phyloP scores from a whole-genome alignment of 1,139 yeast species.

The Candida frijolesensis region DNA sequence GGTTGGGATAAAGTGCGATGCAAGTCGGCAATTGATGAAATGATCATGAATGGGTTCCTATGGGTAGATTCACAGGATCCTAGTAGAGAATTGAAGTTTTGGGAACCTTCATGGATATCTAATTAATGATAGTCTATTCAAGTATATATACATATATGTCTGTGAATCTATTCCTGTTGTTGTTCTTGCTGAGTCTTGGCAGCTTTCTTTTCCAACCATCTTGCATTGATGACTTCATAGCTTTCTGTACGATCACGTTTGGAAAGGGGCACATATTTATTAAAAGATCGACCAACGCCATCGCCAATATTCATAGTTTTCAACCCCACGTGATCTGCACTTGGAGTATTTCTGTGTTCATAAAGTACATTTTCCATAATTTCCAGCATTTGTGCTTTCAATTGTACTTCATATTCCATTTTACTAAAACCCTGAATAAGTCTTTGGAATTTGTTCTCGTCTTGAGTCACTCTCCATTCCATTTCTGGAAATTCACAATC shows the following conservation, averaged over 20 bases:
- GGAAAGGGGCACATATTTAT: conserved; percentile 58
- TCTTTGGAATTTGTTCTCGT: conserved; percentile 19
- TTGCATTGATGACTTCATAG: conserved; percentile 67
- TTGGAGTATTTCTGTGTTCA: conserved; percentile 5
- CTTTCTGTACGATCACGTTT: conserved; percentile 62
- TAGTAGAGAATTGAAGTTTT: conserved; percentile 54
- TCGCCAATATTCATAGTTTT: conserved; percentile 60
- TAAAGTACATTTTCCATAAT: conserved; percentile 27
- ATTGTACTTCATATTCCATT: conserved; percentile 34
- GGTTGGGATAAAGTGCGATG: conserved; percentile 71
- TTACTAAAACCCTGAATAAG: conserved; percentile 34
- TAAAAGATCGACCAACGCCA: conserved; percentile 63
- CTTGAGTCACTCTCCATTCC: conserved; percentile 56
- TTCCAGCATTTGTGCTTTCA: conserved; percentile 35
- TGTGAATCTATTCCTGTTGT: not conserved
- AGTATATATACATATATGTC: not conserved
- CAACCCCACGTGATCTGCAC: not conserved
- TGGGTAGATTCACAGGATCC: conserved; percentile 74
- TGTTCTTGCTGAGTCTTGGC: not conserved
- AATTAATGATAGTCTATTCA: conserved; percentile 10
- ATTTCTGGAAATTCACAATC: conserved; percentile 79
- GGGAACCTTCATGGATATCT: conserved; percentile 58
- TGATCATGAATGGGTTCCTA: conserved; percentile 77
- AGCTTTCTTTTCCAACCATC: conserved; percentile 52
- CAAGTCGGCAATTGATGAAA: conserved; percentile 66